A percentile compares a stretch with the other conserved stretches of the same genome.
These are phyloP conservation scores for Lachnellula cervina DNA, from an alignment of 2,329 filamentous ascomycete species.

Conservation along the genomic window DNA sequence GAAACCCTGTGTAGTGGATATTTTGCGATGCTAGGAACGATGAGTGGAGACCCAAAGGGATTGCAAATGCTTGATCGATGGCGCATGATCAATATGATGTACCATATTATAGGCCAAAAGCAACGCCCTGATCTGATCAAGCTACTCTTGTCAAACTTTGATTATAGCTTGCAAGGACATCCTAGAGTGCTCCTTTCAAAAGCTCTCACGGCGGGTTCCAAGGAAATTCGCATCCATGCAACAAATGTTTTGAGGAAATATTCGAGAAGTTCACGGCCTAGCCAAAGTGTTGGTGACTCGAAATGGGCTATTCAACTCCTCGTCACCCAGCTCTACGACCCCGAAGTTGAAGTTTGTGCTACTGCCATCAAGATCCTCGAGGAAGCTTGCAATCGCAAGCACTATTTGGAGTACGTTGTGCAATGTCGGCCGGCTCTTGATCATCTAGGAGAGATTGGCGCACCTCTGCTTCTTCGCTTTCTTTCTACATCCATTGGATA, in stretches of 20 bases:
- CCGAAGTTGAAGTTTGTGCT: slow-evolving; percentile 93
- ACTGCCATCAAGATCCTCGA: slow-evolving; percentile 96
- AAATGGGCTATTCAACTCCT: slow-evolving; percentile 95
- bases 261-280: slow-evolving; percentile 53
- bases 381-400: slow-evolving; percentile 90
- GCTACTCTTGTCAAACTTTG: slow-evolving; percentile 81
- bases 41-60: slow-evolving; percentile 78
- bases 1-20: slow-evolving; percentile 91
- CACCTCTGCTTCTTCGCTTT: slow-evolving; percentile 85
- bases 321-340: slow-evolving; percentile 98
- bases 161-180: slow-evolving; percentile 85
- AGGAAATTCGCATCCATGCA: slow-evolving; percentile 84
- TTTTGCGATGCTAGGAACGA: slow-evolving; percentile 82
- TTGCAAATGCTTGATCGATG: slow-evolving; percentile 88
- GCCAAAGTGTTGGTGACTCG: slow-evolving; percentile 56
- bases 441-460: slow-evolving; percentile 93
- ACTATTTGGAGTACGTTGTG: slow-evolving; percentile 90
- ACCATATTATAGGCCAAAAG: slow-evolving; percentile 90
- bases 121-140: slow-evolving; percentile 90
- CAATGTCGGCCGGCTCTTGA: slow-evolving; percentile 92
- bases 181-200: slow-evolving; percentile 90
- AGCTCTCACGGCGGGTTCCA: slow-evolving; percentile 84
- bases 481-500: slow-evolving; percentile 95
- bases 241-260: slow-evolving; percentile 86
- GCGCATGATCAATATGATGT: slow-evolving; percentile 99